These are phyloP conservation scores for Yarrowia sp. DNA, from an alignment of 805 yeast genomes.

Conservation along the genomic window DNA sequence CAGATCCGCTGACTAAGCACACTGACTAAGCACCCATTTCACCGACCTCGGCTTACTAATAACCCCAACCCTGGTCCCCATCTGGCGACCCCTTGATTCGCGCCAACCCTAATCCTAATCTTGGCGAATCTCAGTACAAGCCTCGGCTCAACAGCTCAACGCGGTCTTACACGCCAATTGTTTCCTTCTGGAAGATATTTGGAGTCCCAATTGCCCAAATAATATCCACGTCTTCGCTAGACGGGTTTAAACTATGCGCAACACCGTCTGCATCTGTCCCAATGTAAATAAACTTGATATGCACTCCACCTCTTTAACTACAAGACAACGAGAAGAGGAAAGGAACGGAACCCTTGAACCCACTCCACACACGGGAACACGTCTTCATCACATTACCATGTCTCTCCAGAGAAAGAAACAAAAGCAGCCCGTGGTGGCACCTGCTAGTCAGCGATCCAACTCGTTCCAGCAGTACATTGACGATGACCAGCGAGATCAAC, in stretches of 20 bases:
- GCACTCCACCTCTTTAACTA: conserved; percentile 15
- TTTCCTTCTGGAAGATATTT: not conserved
- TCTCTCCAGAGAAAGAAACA: conserved; percentile 29
- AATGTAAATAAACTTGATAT: conserved; percentile 8
- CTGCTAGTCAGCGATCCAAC: conserved; percentile 4
- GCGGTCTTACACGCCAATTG: not conserved
- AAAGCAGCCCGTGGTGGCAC: conserved; percentile 17
- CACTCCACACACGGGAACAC: not conserved
- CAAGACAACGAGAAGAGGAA: not conserved
- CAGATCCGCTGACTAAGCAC: no score
- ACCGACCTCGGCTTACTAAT: no score
- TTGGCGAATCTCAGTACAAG: no score
- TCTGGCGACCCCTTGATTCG: conserved; percentile 11
- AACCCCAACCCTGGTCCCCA: not conserved
- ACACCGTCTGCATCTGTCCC: conserved; percentile 3
- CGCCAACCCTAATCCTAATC: conserved; percentile 6
- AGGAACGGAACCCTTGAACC: no score
- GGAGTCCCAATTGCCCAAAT: not conserved
- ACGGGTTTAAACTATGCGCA: conserved; percentile 11
- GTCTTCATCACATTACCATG: not conserved
- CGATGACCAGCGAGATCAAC: conserved; percentile 25
- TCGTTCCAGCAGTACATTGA: conserved; percentile 22
- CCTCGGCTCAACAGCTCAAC: not conserved
- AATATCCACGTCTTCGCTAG: not conserved
- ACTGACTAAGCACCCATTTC: no score